Percentiles rank a stretch among this genome's conserved stretches.
These are phyloP conservation scores for Cairneyella variabilis DNA, from an alignment of 495 filamentous ascomycete species.

Conservation along the genomic window DNA sequence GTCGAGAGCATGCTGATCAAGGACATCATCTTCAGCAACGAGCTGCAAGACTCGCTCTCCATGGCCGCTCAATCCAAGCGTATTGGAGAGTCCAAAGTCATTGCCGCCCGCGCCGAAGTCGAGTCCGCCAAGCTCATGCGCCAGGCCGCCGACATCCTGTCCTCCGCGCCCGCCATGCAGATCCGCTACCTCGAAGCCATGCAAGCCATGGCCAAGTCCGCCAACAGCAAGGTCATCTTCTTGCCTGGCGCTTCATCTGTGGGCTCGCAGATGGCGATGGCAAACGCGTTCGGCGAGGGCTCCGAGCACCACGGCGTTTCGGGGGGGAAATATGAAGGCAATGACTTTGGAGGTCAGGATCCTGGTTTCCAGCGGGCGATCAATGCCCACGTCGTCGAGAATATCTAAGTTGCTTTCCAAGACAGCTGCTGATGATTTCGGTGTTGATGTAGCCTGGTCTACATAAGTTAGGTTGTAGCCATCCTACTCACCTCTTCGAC, in stretches of 20 bases:
- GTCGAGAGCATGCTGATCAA: constrained; percentile 99
- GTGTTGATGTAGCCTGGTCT: constrained; percentile 25
- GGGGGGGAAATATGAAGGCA: constrained; percentile 38
- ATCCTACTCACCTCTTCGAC: not conserved
- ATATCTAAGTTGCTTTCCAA: constrained; percentile 81
- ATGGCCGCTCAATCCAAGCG: constrained; percentile 99
- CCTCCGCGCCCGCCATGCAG: constrained; percentile 94
- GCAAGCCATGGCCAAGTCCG: constrained; percentile 96
- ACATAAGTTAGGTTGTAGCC: constrained; percentile 14
- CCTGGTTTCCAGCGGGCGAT: constrained; percentile 73
- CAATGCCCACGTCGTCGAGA: constrained; percentile 81
- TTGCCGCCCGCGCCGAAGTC: constrained; percentile 93
- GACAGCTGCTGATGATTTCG: constrained; percentile 18
- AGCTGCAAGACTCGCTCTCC: constrained; percentile 94
- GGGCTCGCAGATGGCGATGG: constrained; percentile 26
- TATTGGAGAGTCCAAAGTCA: constrained; percentile 97
- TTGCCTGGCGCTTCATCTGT: constrained; percentile 51
- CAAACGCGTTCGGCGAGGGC: constrained; percentile 15
- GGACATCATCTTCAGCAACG: constrained; percentile 95
- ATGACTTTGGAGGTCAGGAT: constrained; percentile 48
- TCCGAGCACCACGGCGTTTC: constrained; percentile 10
- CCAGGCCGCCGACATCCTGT: constrained; percentile 94
- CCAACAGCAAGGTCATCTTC: constrained; percentile 97
- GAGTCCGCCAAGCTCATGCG: constrained; percentile 97
- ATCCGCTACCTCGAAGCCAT: constrained; percentile 99